Percentiles rank a stretch among this genome's conserved stretches.
phyloP scores from a whole-genome alignment of 2,329 filamentous ascomycete genomes.

The Alternaria hordeiaustralica region DNA sequence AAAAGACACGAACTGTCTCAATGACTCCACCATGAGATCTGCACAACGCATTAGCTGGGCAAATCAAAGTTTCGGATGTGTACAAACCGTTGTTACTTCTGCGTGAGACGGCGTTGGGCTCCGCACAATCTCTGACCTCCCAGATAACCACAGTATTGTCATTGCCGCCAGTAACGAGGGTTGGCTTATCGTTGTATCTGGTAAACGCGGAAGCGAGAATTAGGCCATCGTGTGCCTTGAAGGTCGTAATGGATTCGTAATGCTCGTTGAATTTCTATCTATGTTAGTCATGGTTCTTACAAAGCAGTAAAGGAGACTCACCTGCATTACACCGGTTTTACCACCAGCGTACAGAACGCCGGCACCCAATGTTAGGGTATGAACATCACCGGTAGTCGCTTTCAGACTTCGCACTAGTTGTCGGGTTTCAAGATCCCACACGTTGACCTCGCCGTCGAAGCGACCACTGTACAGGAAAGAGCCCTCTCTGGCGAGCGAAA shows the following conservation, averaged over 20 bases:
- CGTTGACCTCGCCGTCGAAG: conserved; percentile 83
- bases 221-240: conserved; percentile 85
- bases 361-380: conserved; percentile 84
- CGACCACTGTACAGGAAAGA: conserved; percentile 93
- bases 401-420: conserved; percentile 89
- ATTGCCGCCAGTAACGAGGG: conserved; percentile 94
- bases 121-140: conserved; percentile 70
- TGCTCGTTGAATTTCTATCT: conserved; percentile 75
- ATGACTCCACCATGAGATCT: conserved; percentile 67
- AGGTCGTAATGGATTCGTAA: conserved; percentile 78
- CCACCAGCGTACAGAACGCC: conserved; percentile 86
- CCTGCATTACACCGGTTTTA: conserved; percentile 85
- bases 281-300: conserved; percentile 21
- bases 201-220: conserved; percentile 84
- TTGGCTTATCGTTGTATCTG: conserved; percentile 71
- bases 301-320: conserved; percentile 44
- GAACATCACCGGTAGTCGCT: conserved; percentile 79
- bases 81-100: conserved; percentile 63
- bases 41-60: conserved; percentile 24
- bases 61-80: conserved; percentile 4
- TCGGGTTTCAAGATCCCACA: conserved; percentile 95
- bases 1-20: conserved; percentile 87
- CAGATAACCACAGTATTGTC: conserved; percentile 89
- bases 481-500: conserved; percentile 85
- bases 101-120: conserved; percentile 52